These are phyloP conservation scores for Exophiala viscosa DNA, from an alignment of 2,329 filamentous ascomycete genomes.

Conservation along the genomic window DNA sequence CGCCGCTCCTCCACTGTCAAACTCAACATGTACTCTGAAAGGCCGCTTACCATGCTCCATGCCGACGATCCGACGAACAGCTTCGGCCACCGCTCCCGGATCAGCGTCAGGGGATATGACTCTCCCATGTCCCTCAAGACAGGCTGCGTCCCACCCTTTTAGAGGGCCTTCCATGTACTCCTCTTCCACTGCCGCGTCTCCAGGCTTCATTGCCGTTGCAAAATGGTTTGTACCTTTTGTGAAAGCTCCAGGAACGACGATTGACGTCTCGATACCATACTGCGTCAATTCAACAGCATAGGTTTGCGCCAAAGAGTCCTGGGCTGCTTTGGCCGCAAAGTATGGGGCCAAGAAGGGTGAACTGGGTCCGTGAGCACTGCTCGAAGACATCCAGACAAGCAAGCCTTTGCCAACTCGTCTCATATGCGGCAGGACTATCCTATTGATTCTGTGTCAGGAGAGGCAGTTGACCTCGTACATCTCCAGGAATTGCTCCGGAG, in stretches of 20 bases:
- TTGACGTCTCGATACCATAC: slow-evolving; percentile 19
- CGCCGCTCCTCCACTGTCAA: slow-evolving; percentile 1
- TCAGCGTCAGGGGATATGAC: slow-evolving; percentile 2
- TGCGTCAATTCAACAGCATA: slow-evolving; percentile 11
- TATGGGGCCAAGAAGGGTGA: slow-evolving; percentile 19
- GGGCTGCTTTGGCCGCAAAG: slow-evolving; percentile 20
- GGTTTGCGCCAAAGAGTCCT: slow-evolving; percentile 16
- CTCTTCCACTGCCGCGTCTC: slow-evolving; percentile 2
- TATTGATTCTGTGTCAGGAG: slow-evolving; percentile 14
- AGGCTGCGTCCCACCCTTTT: neutral
- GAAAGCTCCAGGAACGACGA: slow-evolving; percentile 19
- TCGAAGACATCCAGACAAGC: slow-evolving; percentile 16
- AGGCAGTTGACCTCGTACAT: slow-evolving; percentile 21
- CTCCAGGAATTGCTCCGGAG: slow-evolving; percentile 15
- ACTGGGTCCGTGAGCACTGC: slow-evolving; percentile 7
- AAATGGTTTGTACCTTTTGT: slow-evolving; percentile 21
- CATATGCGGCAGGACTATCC: slow-evolving; percentile 19
- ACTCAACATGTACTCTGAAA: slow-evolving; percentile 10
- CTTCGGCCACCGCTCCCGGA: slow-evolving; percentile 9
- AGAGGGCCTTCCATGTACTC: slow-evolving; percentile 8
- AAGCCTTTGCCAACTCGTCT: slow-evolving; percentile 8
- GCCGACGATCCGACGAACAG: slow-evolving; percentile 6
- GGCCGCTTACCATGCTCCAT: slow-evolving; percentile 6
- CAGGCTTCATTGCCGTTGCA: slow-evolving; percentile 5
- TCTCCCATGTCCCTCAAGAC: neutral